Conservation (phyloP, 352 stramenopile species). For the Pythium dissotocum region DNA sequence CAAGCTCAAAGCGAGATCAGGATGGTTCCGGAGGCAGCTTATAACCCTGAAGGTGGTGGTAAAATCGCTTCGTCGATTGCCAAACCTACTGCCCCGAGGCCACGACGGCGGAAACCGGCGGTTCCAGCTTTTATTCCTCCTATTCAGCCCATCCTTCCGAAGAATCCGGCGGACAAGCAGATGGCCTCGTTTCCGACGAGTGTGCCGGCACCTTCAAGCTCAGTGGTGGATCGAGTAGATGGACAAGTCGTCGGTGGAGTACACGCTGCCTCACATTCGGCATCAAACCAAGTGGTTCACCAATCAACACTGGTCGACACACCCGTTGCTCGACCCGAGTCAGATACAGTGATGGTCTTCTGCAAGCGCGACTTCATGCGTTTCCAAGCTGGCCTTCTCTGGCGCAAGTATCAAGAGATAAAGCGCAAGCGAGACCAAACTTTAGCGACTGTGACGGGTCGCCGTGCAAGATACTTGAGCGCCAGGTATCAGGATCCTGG, state of each 20-base stretch:
- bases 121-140: neutral
- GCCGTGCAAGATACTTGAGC: slow-evolving; percentile 26
- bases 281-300: neutral
- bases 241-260: neutral
- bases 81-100: neutral
- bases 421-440: slow-evolving; percentile 31
- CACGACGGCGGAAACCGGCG: neutral
- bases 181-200: neutral
- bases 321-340: slow-evolving; percentile 19
- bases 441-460: slow-evolving; percentile 22
- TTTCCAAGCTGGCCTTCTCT: slow-evolving; percentile 68
- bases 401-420: slow-evolving; percentile 75
- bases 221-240: neutral
- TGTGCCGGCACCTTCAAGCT: neutral
- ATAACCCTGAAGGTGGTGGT: neutral
- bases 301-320: slow-evolving; percentile 2
- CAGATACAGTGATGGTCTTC: slow-evolving; percentile 77
- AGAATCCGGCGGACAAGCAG: neutral
- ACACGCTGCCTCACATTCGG: neutral
- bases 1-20: neutral
- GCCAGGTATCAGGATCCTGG: slow-evolving; percentile 20
- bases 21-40: neutral
- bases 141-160: neutral
- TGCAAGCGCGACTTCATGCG: slow-evolving; percentile 82
- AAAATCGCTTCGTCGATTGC: neutral